Conservation (phyloP, 768 basidiomycete genomes). For the Antrodiella citrinella region DNA sequence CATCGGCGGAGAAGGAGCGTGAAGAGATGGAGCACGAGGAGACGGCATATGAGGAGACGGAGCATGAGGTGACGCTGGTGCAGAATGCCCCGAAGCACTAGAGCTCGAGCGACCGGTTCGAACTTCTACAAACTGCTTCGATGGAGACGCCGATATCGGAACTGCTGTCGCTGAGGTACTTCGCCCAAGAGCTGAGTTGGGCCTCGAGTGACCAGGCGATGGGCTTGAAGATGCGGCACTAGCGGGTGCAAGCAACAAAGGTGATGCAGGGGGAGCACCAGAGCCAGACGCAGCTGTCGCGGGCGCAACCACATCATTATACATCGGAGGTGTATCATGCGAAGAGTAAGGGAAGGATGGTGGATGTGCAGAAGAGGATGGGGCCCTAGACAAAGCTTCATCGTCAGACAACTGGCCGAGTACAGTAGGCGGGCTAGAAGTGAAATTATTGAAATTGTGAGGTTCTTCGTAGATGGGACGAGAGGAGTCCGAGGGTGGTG, state of each 20-base stretch:
- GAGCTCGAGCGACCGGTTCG: conserved; percentile 6
- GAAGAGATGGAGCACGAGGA: not conserved
- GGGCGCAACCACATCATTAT: conserved; percentile 1
- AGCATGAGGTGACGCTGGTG: not conserved
- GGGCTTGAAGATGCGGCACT: not conserved
- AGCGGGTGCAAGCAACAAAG: not conserved
- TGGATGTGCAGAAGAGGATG: not conserved
- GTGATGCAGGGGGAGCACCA: not conserved
- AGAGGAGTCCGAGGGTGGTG: not conserved
- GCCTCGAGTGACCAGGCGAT: not conserved
- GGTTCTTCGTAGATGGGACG: not conserved
- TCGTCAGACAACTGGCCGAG: conserved; percentile 26
- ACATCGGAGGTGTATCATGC: not conserved
- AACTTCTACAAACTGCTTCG: not conserved
- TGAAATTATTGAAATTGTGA: not conserved
- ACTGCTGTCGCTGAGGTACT: conserved; percentile 7
- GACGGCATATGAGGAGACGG: not conserved
- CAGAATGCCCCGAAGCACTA: not conserved
- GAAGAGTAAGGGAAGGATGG: not conserved
- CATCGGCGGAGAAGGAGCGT: not conserved
- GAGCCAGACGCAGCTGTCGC: not conserved
- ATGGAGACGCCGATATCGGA: not conserved
- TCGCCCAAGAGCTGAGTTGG: not conserved
- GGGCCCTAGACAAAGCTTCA: conserved; percentile 27
- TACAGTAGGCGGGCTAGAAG: not conserved